phyloP scores from a whole-genome alignment of 805 yeast genomes.

The Ogataea zsoltii region DNA sequence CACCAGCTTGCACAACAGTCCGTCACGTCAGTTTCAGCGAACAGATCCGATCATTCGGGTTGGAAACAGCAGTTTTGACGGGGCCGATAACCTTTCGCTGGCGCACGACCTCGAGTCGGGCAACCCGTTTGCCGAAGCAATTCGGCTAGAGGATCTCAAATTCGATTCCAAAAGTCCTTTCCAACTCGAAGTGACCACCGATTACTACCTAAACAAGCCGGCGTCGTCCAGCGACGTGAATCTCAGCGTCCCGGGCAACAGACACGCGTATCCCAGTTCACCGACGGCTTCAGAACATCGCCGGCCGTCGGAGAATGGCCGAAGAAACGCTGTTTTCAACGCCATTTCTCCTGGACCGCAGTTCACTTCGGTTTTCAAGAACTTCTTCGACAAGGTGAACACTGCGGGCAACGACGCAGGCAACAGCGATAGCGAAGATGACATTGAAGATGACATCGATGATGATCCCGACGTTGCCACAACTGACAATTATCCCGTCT shows the following conservation, averaged over 20 bases:
- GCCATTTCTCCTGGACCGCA: conserved; percentile 21
- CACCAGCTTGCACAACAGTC: conserved; percentile 1
- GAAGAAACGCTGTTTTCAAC: conserved; percentile 1
- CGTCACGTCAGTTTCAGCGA: conserved; percentile 2
- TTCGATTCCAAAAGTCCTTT: not conserved
- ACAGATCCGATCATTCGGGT: conserved; percentile 9
- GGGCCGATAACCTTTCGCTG: conserved; percentile 5
- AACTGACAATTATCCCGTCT: not conserved
- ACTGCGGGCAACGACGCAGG: conserved; percentile 22
- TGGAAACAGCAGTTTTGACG: conserved; percentile 8
- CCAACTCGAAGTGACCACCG: conserved; percentile 7
- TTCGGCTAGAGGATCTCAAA: conserved; percentile 14
- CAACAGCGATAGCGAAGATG: conserved; percentile 12
- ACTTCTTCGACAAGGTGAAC: conserved; percentile 26
- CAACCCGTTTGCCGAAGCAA: conserved; percentile 8
- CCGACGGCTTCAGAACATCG: not conserved
- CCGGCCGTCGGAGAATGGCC: not conserved
- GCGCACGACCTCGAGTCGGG: conserved; percentile 15
- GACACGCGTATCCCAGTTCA: no score
- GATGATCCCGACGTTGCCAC: conserved; percentile 1
- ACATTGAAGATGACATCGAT: not conserved
- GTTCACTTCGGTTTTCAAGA: conserved; percentile 23
- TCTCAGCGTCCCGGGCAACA: not conserved
- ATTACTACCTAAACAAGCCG: conserved; percentile 10
- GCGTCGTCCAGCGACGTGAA: conserved; percentile 8